Base-by-base conservation (phyloP, 1,139 yeast species). In the Debaryomycetaceae sp. region DNA sequence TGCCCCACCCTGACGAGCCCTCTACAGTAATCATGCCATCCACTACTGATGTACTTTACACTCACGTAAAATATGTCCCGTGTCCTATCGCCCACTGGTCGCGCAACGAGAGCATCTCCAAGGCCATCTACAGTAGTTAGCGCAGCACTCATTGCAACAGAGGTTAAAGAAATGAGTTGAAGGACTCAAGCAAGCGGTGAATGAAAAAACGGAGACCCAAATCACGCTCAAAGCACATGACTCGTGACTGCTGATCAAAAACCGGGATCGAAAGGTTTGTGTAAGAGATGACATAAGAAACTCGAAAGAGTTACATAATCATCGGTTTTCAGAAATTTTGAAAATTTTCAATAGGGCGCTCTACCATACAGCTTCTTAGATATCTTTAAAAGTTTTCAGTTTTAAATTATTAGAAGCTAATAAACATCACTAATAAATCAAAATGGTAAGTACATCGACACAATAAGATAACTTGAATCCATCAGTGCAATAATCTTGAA, bases 401-500 rank as follows among this genome's bases (percentile, higher is more conserved):
- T 13, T 19, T 8, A 35, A 14, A 5, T 26, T n/a, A 26, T 11
- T 24, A 30, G 31, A 33, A 28, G 38, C 30, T 28, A 16, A 35
- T 34, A 26, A 17, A 35, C 33, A 35, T 35, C 15, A 30, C 29
- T 18, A 29, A 33, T 32, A 35, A 17, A 53, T 52, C 58, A 60
- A 57, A 58, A 60, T 60, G 65, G 65, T 60, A 60, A 56, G 65
- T 60, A 42, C 26, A 35, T 8, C 9, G 7, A 8, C 14, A 11
- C 2, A 18, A 16, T 15, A 35, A 15, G n/a, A n/a, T 8, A 19
- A 17, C 17, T 16, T 15, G 11, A 11, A 28, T 15, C 16, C 31
- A 8, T 11, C 7, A 22, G 26, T 22, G 26, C 11, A 8, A 3
- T 3, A 8, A 22, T 11, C 26, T 8, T 8, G 26, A 22, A 22